Conservation (phyloP, 345 rosid genomes). For the Citropsis articulata region DNA sequence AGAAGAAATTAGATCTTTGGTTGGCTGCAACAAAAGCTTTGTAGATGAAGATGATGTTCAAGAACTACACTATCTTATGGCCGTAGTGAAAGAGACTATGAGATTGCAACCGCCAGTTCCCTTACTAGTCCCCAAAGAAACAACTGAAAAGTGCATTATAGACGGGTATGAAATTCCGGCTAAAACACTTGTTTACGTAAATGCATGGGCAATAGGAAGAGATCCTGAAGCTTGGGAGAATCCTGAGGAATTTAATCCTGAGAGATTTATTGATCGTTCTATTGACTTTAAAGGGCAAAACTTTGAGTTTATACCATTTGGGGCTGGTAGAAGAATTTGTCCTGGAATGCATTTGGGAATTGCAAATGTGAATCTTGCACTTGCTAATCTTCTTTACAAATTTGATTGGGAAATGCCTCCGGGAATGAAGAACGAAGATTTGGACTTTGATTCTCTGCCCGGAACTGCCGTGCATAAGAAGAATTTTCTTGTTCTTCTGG, state of each 20-base stretch:
- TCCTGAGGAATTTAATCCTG: not conserved
- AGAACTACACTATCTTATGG: slow-evolving; percentile 33
- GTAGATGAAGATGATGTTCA: slow-evolving; percentile 33
- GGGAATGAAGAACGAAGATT: slow-evolving; percentile 9
- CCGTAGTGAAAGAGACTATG: slow-evolving; percentile 44
- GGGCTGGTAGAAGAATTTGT: slow-evolving; percentile 31
- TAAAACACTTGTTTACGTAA: not conserved
- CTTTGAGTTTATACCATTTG: slow-evolving; percentile 28
- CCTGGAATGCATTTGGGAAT: slow-evolving; percentile 20
- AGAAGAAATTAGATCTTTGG: slow-evolving; percentile 20
- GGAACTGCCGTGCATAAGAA: slow-evolving; percentile 22
- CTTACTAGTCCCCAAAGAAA: slow-evolving; percentile 17
- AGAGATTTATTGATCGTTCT: slow-evolving; percentile 1
- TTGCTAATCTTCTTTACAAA: slow-evolving; percentile 18
- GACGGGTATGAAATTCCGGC: slow-evolving; percentile 1
- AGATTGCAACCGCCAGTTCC: slow-evolving; percentile 16
- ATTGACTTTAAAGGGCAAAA: slow-evolving; percentile 26
- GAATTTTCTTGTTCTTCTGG: slow-evolving; percentile 14
- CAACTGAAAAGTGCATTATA: not conserved
- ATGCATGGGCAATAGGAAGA: slow-evolving; percentile 41
- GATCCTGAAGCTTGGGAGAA: slow-evolving; percentile 9
- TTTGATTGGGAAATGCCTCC: slow-evolving; percentile 25
- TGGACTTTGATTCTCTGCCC: slow-evolving; percentile 13
- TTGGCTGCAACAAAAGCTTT: slow-evolving; percentile 21
- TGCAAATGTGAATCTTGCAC: slow-evolving; percentile 19